phyloP scores from a whole-genome alignment of 495 filamentous ascomycete genomes.

The Lasiosphaeria ovina region DNA sequence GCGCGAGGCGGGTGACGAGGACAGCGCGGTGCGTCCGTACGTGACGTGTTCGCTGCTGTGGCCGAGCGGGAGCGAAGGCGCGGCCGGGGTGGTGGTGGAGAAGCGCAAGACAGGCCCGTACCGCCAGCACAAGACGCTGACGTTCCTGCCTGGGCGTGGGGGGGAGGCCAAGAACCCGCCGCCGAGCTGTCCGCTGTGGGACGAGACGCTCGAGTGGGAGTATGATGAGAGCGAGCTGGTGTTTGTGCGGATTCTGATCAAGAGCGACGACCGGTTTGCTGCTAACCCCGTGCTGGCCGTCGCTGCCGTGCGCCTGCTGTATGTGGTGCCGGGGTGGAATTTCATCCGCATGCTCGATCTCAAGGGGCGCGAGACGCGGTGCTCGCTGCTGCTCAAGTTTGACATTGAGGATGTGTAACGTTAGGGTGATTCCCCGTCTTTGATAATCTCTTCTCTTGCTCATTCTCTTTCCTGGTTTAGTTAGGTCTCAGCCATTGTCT shows the following conservation, averaged over 20 bases:
- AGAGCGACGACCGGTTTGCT: constrained; percentile 51
- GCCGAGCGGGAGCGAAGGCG: constrained; percentile 25
- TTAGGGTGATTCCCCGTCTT: constrained; percentile 6
- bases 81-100: not conserved
- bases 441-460: not conserved
- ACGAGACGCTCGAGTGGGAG: constrained; percentile 53
- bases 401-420: constrained; percentile 42
- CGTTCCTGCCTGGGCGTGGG: not conserved
- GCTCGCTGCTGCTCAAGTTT: constrained; percentile 51
- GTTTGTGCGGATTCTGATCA: constrained; percentile 53
- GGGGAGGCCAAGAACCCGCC: constrained; percentile 41
- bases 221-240: constrained; percentile 54
- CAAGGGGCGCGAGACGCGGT: constrained; percentile 50
- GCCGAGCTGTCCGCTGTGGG: constrained; percentile 49
- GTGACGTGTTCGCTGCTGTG: constrained; percentile 53
- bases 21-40: constrained; percentile 46
- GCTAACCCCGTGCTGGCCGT: constrained; percentile 50
- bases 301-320: constrained; percentile 45
- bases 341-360: constrained; percentile 56
- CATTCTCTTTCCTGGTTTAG: too few relatives aligned
- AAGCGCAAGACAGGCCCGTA: constrained; percentile 54
- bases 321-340: constrained; percentile 48
- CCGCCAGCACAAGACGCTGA: constrained; percentile 40
- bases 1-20: constrained; percentile 26
- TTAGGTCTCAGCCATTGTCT: too few relatives aligned